Conservation (phyloP, 78 protist species). For the Paulinella micropora region DNA sequence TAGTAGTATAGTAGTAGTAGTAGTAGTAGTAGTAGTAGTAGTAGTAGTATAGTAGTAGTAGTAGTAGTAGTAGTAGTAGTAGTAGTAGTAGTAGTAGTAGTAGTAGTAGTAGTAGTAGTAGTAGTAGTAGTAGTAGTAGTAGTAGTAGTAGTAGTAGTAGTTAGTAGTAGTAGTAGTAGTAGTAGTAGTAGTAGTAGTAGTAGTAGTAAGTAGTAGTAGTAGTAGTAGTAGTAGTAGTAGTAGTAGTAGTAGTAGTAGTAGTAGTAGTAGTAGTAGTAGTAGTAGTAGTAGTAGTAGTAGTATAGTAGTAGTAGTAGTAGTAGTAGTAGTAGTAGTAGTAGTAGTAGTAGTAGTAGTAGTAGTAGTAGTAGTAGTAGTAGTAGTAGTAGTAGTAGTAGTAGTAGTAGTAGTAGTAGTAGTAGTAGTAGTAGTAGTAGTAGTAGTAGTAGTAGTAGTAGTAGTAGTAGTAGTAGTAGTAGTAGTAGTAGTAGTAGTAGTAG, state of each 20-base stretch:
- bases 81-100: not conserved
- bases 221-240: not conserved
- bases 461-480: not conserved
- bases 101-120: not conserved
- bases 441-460: not conserved
- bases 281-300: too few species aligned
- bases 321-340: not conserved
- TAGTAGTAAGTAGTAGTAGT: not conserved
- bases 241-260: not conserved
- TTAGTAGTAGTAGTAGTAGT: not conserved
- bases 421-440: not conserved
- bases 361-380: not conserved
- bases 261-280: not conserved
- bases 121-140: not conserved
- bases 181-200: not conserved
- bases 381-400: not conserved
- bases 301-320: too few species aligned
- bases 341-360: not conserved
- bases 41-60: too few species aligned
- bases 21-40: too few species aligned
- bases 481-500: not conserved
- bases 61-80: not conserved
- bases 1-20: too few species aligned
- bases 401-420: not conserved
- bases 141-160: too few species aligned